phyloP scores from a whole-genome alignment of 2,329 filamentous ascomycete species.

The Fusarium devonianum region DNA sequence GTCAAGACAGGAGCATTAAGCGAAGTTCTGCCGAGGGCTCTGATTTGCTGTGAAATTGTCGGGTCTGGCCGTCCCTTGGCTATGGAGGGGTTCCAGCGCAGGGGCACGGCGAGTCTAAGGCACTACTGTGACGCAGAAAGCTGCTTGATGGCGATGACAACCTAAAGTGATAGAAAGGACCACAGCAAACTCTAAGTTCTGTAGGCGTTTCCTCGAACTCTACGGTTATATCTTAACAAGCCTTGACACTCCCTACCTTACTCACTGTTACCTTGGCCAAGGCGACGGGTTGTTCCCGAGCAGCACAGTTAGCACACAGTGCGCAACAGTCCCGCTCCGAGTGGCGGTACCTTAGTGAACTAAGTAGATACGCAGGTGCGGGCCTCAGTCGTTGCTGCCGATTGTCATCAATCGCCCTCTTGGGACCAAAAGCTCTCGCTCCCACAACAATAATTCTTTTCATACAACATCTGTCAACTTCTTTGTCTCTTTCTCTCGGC shows the following conservation, averaged over 20 bases:
- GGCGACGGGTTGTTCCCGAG: no score
- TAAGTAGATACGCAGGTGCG: constrained; percentile 12
- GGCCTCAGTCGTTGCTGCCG: constrained; percentile 7
- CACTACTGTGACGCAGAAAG: constrained; percentile 4
- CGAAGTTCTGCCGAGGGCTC: constrained; percentile 19
- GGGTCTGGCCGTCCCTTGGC: constrained; percentile 12
- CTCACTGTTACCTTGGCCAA: no score
- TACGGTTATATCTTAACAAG: no score
- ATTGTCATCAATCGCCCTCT: constrained; percentile 14
- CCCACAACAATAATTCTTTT: constrained; percentile 13
- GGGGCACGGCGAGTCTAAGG: constrained; percentile 10
- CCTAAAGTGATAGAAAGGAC: no score
- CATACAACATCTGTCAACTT: constrained; percentile 5
- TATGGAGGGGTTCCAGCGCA: constrained; percentile 20
- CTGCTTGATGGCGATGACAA: constrained; percentile 9
- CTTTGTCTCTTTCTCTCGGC: constrained; percentile 18
- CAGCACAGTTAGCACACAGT: no score
- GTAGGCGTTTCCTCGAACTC: no score
- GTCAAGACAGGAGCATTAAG: constrained; percentile 16
- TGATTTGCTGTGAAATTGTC: constrained; percentile 5
- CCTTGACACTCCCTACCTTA: no score
- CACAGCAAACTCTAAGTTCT: no score
- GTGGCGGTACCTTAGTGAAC: constrained; percentile 32
- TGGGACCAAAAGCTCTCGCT: constrained; percentile 14
- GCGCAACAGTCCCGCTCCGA: constrained; percentile 10